phyloP scores from a whole-genome alignment of 1,284 basidiomycete species.

The Cryptococcus sp. region DNA sequence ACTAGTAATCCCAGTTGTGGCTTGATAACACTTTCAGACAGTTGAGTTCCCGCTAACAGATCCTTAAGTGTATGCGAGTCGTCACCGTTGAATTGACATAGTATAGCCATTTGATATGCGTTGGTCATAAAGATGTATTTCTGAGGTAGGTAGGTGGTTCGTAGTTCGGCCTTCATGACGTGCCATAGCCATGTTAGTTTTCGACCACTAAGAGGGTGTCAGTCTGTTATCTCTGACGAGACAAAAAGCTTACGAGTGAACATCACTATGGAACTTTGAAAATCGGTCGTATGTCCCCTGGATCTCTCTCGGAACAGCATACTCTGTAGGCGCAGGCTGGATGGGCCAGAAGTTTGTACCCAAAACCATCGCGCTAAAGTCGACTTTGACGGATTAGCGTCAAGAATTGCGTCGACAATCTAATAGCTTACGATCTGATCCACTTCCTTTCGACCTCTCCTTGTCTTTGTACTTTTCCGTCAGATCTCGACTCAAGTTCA shows the following conservation, averaged over 20 bases:
- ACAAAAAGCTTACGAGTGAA: constrained; percentile 23
- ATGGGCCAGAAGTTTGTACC: constrained; percentile 97
- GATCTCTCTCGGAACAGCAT: constrained; percentile 84
- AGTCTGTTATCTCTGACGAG: not conserved
- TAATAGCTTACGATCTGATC: constrained; percentile 11
- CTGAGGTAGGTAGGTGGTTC: constrained; percentile 85
- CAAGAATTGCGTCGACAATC: not conserved
- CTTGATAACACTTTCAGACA: constrained; percentile 76
- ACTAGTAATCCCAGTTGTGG: constrained; percentile 77
- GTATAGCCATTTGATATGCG: constrained; percentile 90
- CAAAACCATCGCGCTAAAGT: constrained; percentile 88
- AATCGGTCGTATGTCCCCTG: constrained; percentile 84
- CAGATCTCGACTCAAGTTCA: constrained; percentile 91
- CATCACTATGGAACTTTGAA: constrained; percentile 86
- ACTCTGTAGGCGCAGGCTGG: constrained; percentile 74
- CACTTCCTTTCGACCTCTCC: constrained; percentile 67
- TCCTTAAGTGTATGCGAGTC: constrained; percentile 80
- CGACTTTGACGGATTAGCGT: constrained; percentile 52
- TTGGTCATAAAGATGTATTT: constrained; percentile 96
- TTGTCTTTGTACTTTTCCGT: constrained; percentile 96
- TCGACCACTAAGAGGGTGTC: constrained; percentile 56
- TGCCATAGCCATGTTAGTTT: constrained; percentile 99
- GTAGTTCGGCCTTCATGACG: constrained; percentile 91
- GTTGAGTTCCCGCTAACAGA: constrained; percentile 72
- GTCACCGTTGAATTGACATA: constrained; percentile 89